phyloP scores from a whole-genome alignment of 148 eudicot genomes.

The Amaranthus palmeri region DNA sequence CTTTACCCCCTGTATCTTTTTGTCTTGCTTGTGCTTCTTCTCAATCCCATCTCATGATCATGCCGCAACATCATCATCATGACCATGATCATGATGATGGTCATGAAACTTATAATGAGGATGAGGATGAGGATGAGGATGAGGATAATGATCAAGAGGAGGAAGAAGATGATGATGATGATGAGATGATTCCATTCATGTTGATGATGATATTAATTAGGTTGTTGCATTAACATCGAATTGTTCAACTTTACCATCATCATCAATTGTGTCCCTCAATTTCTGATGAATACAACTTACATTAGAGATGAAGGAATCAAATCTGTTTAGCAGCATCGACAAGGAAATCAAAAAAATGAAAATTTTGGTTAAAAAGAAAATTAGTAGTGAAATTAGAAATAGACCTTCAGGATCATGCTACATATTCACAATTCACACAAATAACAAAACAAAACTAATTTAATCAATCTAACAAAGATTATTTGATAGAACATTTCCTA shows the following conservation, averaged over 20 bases:
- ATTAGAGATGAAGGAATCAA: too few species aligned
- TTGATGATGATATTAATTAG: conserved; percentile 24
- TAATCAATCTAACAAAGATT: neutral
- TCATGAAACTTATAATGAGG: neutral
- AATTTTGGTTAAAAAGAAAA: too few species aligned
- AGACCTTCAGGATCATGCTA: too few species aligned
- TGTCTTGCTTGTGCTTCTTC: conserved; percentile 16
- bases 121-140: neutral
- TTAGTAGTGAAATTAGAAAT: too few species aligned
- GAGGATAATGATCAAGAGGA: neutral
- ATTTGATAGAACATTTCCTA: too few species aligned
- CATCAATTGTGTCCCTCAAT: neutral
- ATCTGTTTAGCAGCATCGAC: too few species aligned
- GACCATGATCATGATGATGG: neutral
- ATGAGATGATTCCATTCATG: neutral
- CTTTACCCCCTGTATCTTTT: conserved; percentile 16
- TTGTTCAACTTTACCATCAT: neutral
- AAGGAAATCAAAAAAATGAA: too few species aligned
- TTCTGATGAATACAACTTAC: too few species aligned
- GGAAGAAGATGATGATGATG: conserved; percentile 13
- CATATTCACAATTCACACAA: too few species aligned
- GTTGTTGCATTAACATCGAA: conserved; percentile 32
- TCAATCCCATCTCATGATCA: neutral
- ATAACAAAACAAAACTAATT: neutral
- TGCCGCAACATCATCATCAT: neutral